Percentiles rank a stretch among this genome's conserved stretches.
Conservation (phyloP, 176 grass and related monocot genomes). For the Microstegium vimineum region DNA sequence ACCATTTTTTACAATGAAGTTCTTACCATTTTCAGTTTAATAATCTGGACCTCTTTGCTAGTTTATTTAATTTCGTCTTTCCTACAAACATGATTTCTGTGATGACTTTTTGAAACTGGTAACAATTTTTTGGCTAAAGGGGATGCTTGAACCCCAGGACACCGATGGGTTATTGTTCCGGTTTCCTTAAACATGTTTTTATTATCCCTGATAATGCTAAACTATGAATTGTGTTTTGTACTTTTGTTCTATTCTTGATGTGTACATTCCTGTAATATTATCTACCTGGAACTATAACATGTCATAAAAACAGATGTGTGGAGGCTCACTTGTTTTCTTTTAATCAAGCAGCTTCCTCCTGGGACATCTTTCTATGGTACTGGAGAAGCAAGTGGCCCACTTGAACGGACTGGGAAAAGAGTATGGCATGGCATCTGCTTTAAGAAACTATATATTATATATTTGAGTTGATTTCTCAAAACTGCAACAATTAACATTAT, state of each 20-base stretch:
- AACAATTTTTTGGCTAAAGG: neutral
- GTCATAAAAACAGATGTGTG: neutral
- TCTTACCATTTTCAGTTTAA: neutral
- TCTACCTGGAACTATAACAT: constrained; percentile 11
- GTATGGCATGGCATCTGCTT: constrained; percentile 44
- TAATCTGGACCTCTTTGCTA: neutral
- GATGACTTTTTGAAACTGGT: neutral
- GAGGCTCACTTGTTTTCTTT: constrained; percentile 19
- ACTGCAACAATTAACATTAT: neutral
- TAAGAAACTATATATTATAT: neutral
- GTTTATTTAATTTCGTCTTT: neutral
- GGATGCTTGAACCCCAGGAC: neutral
- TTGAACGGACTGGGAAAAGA: constrained; percentile 87
- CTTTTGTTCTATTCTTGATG: neutral
- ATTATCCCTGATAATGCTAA: neutral
- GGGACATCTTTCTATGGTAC: constrained; percentile 90
- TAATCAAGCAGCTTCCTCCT: constrained; percentile 56
- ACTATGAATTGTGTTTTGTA: neutral
- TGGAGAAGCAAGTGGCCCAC: constrained; percentile 86
- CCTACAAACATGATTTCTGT: neutral
- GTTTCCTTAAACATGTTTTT: neutral
- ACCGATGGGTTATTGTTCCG: neutral
- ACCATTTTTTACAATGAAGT: neutral
- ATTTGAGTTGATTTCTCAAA: neutral
- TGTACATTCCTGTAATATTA: neutral